Evolutionary conservation across 306 rosid genomes (phyloP), one percentile per base, ranked within the genome.

Genomic region (Abrus precatorius): DNA sequence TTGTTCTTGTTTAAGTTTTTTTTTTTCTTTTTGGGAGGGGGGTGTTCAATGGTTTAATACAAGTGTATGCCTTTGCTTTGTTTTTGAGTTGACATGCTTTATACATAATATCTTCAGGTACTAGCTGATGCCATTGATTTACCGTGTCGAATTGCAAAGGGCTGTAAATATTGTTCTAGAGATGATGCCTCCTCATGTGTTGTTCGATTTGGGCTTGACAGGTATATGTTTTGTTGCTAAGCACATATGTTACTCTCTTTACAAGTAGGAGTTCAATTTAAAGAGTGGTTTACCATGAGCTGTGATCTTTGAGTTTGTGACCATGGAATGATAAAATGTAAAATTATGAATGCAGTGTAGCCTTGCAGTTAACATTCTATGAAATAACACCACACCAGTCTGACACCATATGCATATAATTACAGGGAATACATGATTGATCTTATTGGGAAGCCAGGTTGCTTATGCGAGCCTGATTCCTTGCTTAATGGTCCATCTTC

Each of bases 61-160:
- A 45, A 5, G 57, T 34, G 50, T 60, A 9, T 53, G 81, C 69
- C 54, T 70, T 69, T 65, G 49, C 64, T 11, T 60, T 64, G 52
- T 49, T 83, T 50, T 66, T 69, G 74, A 70, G 67, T 75, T 79
- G 60, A 48, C 70, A 10, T 85, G 60, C 65, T 81, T 41, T 61
- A 47, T 77, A 34, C 75, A 69, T 71, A 65, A 74, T 80, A 63
- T 85, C 20, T 73, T 86, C 88, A 96, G 99, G 97, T 93, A 36
- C 91, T 96, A 78, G 97, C 99, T 40, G 98, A 96, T 30, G 75
- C 88, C 73, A 93, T 96, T 66, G 91, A 91, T 72, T 80, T 96
- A 76, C 98, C 99, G 0, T 96, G 99, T 86, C 98, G 99, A 84
- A 92, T 96, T 84, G 98, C 98, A 67, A 96, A 87, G 87, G 99